Base-by-base conservation (phyloP, 1,284 basidiomycete genomes). In the Coriolopsis trogii region DNA sequence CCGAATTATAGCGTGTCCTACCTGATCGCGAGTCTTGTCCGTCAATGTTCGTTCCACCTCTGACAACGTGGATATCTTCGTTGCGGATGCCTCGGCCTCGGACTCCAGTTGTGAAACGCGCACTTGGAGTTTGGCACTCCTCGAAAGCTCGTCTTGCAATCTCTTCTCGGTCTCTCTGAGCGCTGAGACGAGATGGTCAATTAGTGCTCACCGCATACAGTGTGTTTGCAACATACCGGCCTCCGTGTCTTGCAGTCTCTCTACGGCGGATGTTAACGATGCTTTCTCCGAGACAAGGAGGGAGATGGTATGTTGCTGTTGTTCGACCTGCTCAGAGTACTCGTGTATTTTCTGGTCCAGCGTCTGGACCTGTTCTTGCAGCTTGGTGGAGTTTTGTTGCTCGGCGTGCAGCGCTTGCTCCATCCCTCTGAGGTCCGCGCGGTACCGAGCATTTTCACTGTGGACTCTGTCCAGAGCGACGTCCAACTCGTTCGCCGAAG, bases 11-110 rank as follows among this genome's bases (percentile, higher is more conserved):
- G 28, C 10, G 38, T 10, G 18, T 60, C 72, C 48, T 43, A 86
- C 88, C 75, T 84, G 80, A 34, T 89, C 88, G 53, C 84, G 76
- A 49, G 70, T 74, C 59, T 75, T 79, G 41, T 88, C 85, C 10
- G 72, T 65, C 18, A 86, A 61, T 41, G 79, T 79, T 59, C 78
- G 83, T 64, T 85, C 82, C 34, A 73, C 76, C 6, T 65, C 62
- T 44, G 77, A 71, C 8, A 81, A 71, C 33, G 75, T 69, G 24
- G 71, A 68, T 18, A 78, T 70, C 21, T 68, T 73, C 20, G 69
- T 64, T 3, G 69, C 53, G 10, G 59, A 55, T 7, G 61, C 56
- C 10, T 52, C 67, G 13, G 73, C 59, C 42, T 75, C 67, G 62
- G 64, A 44, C 51, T 75, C 71, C 3, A 85, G 65, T 39, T 73